Evolutionary conservation across 2,329 filamentous ascomycete species (phyloP).

Genomic region (Sporothrix humicola): DNA sequence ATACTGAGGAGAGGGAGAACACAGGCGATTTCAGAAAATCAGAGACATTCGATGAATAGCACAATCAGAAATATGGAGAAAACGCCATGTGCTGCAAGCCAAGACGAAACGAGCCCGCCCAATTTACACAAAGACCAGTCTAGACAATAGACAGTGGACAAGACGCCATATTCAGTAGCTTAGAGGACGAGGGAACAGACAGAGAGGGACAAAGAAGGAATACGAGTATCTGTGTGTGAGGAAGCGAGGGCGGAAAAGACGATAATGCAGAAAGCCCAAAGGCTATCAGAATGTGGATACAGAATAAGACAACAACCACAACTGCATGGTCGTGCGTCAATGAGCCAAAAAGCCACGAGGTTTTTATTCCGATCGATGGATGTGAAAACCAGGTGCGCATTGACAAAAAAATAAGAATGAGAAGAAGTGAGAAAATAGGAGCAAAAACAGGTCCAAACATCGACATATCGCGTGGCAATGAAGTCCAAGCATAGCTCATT

Average conservation of each 20-base stretch:
- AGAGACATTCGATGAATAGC: not conserved
- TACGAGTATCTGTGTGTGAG: not conserved
- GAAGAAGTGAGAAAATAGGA: not conserved
- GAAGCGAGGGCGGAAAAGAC: not conserved
- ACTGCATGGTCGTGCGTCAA: not conserved
- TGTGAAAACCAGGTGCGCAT: not conserved
- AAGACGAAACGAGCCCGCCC: constrained; percentile 8
- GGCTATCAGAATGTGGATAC: no score
- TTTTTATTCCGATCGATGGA: not conserved
- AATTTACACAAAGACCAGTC: constrained; percentile 16
- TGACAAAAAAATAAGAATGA: constrained; percentile 2
- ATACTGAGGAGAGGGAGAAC: no score
- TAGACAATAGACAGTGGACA: not conserved
- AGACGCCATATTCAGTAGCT: not conserved
- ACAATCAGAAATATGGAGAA: not conserved
- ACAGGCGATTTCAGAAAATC: not conserved
- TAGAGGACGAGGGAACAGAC: not conserved
- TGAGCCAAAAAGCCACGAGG: not conserved
- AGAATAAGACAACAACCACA: not conserved
- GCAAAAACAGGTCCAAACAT: constrained; percentile 6
- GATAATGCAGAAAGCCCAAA: not conserved
- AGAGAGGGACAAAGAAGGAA: not conserved
- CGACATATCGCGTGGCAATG: not conserved
- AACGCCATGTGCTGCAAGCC: constrained; percentile 6
- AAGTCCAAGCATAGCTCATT: not conserved